Evolutionary conservation across 192 early-diverging fungal species (phyloP).

Genomic region (Coemansia sp.): DNA sequence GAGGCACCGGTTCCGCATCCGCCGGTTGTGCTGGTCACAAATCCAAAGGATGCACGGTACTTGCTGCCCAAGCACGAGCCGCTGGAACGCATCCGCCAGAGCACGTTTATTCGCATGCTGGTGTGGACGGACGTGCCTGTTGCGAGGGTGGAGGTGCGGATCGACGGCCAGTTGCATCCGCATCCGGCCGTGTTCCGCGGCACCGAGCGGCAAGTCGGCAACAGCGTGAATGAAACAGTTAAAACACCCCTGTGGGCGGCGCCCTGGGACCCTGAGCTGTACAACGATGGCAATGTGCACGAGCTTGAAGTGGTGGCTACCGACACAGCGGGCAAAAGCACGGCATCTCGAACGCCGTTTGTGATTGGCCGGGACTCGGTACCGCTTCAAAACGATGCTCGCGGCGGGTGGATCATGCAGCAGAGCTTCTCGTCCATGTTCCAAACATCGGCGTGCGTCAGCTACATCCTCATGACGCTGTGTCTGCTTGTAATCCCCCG

Average conservation of each 20-base stretch:
- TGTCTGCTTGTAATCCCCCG: slow-evolving; percentile 40
- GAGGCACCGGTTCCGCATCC: slow-evolving; percentile 52
- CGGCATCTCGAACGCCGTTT: slow-evolving; percentile 59
- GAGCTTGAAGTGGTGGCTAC: slow-evolving; percentile 60
- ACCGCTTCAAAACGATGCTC: slow-evolving; percentile 60
- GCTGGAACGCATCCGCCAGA: slow-evolving; percentile 57
- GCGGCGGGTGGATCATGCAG: slow-evolving; percentile 72
- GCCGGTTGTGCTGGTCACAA: slow-evolving; percentile 81
- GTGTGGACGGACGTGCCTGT: slow-evolving; percentile 62
- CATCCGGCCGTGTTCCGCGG: slow-evolving; percentile 54
- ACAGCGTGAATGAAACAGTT: slow-evolving; percentile 32
- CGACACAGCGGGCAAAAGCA: slow-evolving; percentile 58
- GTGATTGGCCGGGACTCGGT: slow-evolving; percentile 62
- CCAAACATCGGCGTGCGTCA: slow-evolving; percentile 28
- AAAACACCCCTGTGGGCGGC: slow-evolving; percentile 68
- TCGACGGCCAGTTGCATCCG: slow-evolving; percentile 57
- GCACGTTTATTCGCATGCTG: slow-evolving; percentile 74
- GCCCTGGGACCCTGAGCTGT: slow-evolving; percentile 69
- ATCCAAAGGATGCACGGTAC: slow-evolving; percentile 84
- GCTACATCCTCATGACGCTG: slow-evolving; percentile 47
- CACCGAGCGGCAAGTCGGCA: slow-evolving; percentile 34
- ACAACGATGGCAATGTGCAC: slow-evolving; percentile 68
- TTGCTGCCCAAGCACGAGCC: slow-evolving; percentile 73
- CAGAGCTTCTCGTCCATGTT: slow-evolving; percentile 60
- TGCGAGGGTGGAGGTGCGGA: slow-evolving; percentile 38